phyloP scores from a whole-genome alignment of 306 rosid species.

The Vigna mungo region DNA sequence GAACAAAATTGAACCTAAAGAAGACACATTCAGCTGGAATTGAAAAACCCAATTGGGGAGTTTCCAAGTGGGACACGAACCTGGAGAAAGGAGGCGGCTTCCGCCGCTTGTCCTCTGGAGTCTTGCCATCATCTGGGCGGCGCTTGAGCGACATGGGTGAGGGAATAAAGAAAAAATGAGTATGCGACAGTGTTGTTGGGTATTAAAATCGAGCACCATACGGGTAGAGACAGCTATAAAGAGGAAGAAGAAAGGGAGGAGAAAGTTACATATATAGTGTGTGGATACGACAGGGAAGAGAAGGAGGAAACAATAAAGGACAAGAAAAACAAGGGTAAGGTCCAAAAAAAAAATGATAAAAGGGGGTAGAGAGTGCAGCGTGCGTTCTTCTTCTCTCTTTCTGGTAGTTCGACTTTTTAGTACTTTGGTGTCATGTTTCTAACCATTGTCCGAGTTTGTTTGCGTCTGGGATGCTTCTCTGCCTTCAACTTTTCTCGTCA shows the following conservation, averaged over 20 bases:
- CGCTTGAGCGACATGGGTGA: conserved; percentile 83
- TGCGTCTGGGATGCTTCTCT: conserved; percentile 66
- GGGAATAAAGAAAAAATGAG: not conserved
- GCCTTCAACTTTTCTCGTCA: conserved; percentile 34
- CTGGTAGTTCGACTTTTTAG: not conserved
- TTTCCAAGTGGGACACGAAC: conserved; percentile 35
- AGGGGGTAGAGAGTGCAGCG: not conserved
- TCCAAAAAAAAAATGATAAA: conserved; percentile 31
- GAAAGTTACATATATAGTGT: not conserved
- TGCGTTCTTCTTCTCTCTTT: conserved; percentile 1
- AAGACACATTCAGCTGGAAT: not conserved
- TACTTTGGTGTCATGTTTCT: conserved; percentile 31
- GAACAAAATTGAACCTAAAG: not conserved
- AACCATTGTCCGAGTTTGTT: conserved; percentile 52
- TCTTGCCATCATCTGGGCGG: conserved; percentile 74
- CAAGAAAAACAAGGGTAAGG: conserved; percentile 23
- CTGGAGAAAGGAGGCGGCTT: conserved; percentile 59
- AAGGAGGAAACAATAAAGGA: conserved; percentile 10
- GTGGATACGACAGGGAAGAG: not conserved
- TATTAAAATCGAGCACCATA: conserved; percentile 54
- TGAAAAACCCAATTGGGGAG: not conserved
- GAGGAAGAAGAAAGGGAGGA: not conserved
- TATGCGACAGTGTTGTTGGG: conserved; percentile 29
- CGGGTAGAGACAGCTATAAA: conserved; percentile 23
- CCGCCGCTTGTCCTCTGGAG: conserved; percentile 75